Evolutionary conservation across 106 monocot genomes (phyloP).

Genomic region (Phalaenopsis aphrodite): DNA sequence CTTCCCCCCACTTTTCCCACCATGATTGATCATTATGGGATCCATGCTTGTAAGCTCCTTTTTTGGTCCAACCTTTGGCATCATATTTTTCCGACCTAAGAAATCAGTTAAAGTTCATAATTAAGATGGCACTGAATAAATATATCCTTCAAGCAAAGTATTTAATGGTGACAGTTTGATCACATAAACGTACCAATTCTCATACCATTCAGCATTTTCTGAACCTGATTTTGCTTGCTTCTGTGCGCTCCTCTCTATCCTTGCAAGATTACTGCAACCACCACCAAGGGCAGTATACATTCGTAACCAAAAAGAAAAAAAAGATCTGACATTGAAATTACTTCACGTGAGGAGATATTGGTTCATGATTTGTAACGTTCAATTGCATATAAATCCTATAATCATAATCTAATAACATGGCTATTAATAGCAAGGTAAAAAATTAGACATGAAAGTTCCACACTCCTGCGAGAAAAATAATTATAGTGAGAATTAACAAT

Average conservation of each 20-base stretch:
- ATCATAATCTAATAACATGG: neutral
- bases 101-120: conserved; percentile 3
- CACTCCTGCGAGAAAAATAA: neutral
- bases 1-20: conserved; percentile 99
- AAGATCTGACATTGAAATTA: neutral
- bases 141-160: conserved; percentile 2
- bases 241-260: conserved; percentile 96
- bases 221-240: conserved; percentile 94
- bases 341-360: conserved; percentile 1
- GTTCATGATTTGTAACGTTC: neutral
- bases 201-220: conserved; percentile 91
- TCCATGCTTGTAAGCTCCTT: conserved; percentile 95
- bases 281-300: neutral
- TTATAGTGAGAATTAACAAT: neutral
- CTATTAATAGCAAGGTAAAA: conserved; percentile 1
- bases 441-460: neutral
- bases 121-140: neutral
- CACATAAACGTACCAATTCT: conserved; percentile 69
- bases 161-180: neutral
- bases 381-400: conserved; percentile 2
- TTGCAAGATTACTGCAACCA: conserved; percentile 82
- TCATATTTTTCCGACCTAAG: conserved; percentile 98
- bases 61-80: conserved; percentile 95
- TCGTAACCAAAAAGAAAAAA: conserved; percentile 1
- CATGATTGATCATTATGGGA: conserved; percentile 91